phyloP scores from a whole-genome alignment of 768 basidiomycete species.

The Psilocybe sp. region DNA sequence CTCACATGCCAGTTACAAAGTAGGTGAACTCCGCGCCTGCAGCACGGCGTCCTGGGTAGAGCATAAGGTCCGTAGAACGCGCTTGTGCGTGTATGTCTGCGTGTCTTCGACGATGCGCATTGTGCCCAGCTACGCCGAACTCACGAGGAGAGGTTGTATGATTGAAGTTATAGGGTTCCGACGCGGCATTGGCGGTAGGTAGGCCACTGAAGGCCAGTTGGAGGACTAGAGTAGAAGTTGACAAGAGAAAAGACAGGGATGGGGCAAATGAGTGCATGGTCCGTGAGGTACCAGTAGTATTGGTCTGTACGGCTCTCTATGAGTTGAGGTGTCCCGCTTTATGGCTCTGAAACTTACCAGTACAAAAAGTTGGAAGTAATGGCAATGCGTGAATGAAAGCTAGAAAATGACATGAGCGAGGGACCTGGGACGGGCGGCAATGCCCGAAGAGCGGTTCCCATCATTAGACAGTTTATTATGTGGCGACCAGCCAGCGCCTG shows the following conservation, averaged over 20 bases:
- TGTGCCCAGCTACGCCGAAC: not conserved
- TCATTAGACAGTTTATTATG: too few relatives aligned
- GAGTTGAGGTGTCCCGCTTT: not conserved
- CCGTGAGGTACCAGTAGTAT: not conserved
- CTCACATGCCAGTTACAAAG: slow-evolving; percentile 27
- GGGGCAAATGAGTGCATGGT: slow-evolving; percentile 17
- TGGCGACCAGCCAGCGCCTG: too few relatives aligned
- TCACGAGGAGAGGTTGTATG: not conserved
- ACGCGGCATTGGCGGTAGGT: not conserved
- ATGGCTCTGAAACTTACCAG: too few relatives aligned
- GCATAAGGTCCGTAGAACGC: slow-evolving; percentile 5
- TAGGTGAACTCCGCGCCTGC: slow-evolving; percentile 20
- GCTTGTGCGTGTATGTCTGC: not conserved
- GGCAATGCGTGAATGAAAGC: not conserved
- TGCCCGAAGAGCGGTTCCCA: too few relatives aligned
- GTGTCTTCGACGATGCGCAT: slow-evolving; percentile 5
- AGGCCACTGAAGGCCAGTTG: not conserved
- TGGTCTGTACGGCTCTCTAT: not conserved
- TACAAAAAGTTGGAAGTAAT: too few relatives aligned
- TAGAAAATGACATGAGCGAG: not conserved
- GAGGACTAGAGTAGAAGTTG: slow-evolving; percentile 4
- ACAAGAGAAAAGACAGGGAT: slow-evolving; percentile 19
- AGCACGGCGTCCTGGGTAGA: slow-evolving; percentile 9
- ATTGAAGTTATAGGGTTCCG: not conserved
- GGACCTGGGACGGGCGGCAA: not conserved